Percentiles rank a stretch among this genome's conserved stretches.
Conservation (phyloP, 441 rosid genomes). For the Jatropha multifida region DNA sequence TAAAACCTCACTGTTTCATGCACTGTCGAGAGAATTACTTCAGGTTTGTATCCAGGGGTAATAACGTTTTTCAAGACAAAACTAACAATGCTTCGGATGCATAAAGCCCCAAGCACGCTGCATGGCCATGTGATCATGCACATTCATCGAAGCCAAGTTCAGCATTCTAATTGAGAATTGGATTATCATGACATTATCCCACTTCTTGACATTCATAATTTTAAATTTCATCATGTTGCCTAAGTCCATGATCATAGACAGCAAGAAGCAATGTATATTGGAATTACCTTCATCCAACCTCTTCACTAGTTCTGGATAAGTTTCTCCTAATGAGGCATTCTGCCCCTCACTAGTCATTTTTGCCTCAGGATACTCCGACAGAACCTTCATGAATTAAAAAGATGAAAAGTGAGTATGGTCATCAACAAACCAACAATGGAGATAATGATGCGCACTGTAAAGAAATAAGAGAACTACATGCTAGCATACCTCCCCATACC, state of each 20-base stretch:
- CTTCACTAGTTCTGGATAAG: constrained; percentile 49
- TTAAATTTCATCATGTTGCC: background rate
- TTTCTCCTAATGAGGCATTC: constrained; percentile 64
- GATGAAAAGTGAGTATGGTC: constrained; percentile 16
- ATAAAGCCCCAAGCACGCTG: background rate
- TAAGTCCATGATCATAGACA: background rate
- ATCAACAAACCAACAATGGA: constrained; percentile 14
- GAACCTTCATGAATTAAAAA: constrained; percentile 51
- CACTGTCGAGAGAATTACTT: background rate
- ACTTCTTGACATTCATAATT: constrained; percentile 9
- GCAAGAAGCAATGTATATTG: constrained; percentile 4
- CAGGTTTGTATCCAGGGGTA: background rate
- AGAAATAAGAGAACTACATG: constrained; percentile 20
- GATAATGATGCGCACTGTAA: constrained; percentile 13
- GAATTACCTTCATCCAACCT: constrained; percentile 77
- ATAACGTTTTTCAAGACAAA: background rate
- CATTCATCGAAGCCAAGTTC: background rate
- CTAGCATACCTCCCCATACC: constrained; percentile 85
- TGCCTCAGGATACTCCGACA: constrained; percentile 83
- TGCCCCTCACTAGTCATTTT: constrained; percentile 61
- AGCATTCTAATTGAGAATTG: background rate
- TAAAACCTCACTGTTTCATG: background rate
- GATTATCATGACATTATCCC: background rate
- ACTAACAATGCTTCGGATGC: background rate
- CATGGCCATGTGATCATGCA: background rate